Percentiles rank a stretch among this genome's conserved stretches.
phyloP scores from a whole-genome alignment of 2,329 filamentous ascomycete species.

The Cladosporium sp. region DNA sequence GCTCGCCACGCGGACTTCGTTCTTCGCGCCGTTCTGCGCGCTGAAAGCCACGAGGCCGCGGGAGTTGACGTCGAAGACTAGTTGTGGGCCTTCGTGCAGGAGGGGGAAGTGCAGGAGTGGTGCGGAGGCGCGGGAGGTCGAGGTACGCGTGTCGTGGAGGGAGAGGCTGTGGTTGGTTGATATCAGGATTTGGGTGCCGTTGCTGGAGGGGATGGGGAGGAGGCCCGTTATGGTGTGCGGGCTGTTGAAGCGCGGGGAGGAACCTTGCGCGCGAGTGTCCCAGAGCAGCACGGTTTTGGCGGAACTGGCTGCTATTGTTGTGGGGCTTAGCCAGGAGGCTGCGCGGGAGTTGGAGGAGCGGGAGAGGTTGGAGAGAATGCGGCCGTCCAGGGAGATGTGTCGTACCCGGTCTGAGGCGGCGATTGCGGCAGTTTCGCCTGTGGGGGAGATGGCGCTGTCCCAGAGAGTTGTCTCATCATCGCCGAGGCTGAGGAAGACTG shows the following conservation, averaged over 20 bases:
- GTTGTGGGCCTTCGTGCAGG: conserved; percentile 17
- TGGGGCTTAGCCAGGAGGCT: conserved; percentile 28
- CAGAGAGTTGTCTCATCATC: conserved; percentile 4
- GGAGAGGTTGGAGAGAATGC: neutral
- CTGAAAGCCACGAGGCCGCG: conserved; percentile 19
- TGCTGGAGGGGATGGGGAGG: conserved; percentile 2
- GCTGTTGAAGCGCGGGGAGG: conserved; percentile 12
- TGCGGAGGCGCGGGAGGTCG: neutral
- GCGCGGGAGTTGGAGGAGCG: conserved; percentile 1
- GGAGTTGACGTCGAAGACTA: conserved; percentile 16
- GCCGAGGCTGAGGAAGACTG: neutral
- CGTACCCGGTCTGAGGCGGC: neutral
- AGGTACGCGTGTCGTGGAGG: conserved; percentile 19
- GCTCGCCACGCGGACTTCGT: conserved; percentile 23
- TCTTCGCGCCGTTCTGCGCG: conserved; percentile 7
- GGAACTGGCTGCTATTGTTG: conserved; percentile 29
- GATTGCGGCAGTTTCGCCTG: conserved; percentile 6
- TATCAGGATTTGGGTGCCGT: conserved; percentile 16
- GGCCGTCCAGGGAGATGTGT: conserved; percentile 12
- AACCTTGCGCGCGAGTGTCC: conserved; percentile 19
- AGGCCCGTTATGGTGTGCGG: conserved; percentile 16
- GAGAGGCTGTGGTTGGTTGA: conserved; percentile 15
- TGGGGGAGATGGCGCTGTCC: conserved; percentile 2
- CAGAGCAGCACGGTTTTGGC: conserved; percentile 30
- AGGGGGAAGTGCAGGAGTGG: conserved; percentile 12